phyloP scores from a whole-genome alignment of 2,329 filamentous ascomycete species.

The Talaromyces atroroseus region DNA sequence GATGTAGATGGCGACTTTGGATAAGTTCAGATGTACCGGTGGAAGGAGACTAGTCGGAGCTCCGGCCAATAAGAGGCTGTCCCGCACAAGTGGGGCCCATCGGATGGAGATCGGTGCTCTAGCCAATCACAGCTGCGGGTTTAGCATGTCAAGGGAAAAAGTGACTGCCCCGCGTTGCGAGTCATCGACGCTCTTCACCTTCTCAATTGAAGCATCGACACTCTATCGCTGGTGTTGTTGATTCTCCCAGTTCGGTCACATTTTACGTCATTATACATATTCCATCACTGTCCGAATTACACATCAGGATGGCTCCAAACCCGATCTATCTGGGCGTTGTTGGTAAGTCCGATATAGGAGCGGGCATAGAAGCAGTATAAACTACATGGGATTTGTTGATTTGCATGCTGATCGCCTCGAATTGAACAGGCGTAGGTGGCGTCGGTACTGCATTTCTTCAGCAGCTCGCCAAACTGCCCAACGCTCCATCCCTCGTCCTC shows the following conservation, averaged over 20 bases:
- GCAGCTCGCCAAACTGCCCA: conserved; percentile 68
- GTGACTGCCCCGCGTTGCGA: not conserved
- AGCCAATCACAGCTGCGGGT: conserved; percentile 5
- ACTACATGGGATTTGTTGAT: not conserved
- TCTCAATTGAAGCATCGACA: not conserved
- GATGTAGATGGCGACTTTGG: not conserved
- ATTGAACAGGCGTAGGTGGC: conserved; percentile 69
- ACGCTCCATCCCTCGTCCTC: conserved; percentile 71
- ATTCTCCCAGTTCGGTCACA: not conserved
- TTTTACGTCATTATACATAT: not conserved
- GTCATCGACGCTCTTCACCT: not conserved
- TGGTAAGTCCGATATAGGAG: conserved; percentile 23
- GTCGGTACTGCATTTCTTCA: conserved; percentile 87
- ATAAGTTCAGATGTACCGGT: no score
- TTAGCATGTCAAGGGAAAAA: not conserved
- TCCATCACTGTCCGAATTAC: not conserved
- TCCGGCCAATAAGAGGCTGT: conserved; percentile 7
- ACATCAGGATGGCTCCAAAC: conserved; percentile 24
- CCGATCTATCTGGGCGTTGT: conserved; percentile 41
- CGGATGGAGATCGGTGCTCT: not conserved
- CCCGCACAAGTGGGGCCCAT: not conserved
- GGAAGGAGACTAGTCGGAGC: not conserved
- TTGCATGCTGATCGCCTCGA: not conserved
- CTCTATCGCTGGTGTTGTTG: not conserved
- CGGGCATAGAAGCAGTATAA: not conserved